Evolutionary conservation across 2,329 filamentous ascomycete genomes (phyloP), one percentile per base, ranked within the genome.

Genomic region (Aspergillus fructus): DNA sequence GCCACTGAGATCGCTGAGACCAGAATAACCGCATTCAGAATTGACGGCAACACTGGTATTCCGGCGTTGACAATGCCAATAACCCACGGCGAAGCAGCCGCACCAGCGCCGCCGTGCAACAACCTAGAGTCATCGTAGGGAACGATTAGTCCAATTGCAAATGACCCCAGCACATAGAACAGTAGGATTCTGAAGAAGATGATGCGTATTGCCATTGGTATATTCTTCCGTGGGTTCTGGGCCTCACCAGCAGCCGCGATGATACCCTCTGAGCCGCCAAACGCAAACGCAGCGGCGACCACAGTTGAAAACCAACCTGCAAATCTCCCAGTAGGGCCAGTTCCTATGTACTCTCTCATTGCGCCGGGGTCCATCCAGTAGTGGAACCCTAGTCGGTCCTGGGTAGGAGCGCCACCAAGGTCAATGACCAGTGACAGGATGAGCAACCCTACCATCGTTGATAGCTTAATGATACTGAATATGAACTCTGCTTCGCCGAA

Each of bases 191-290:
- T 27, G 24, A 27, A 27, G 24, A 27, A 27, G 24, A 27, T 27
- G 24, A 27, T 27, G 4, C 24, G 24, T 27, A 27, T 27, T 27
- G 24, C 24, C 24, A 27, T 27, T 27, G 75, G 75, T 39, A 78
- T 76, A 5, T 72, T 68, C 17, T 70, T 66, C 8, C 74, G 69
- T 0, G 76, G 76, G 34, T 74, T 71, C 17, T 71, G 63, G 0
- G 74, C 74, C 62, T 78, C 76, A 5, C 74, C 74, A 8, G 76
- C 76, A 2, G 74, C 68, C 40, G 76, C 74, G 21, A 73, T 73
- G 15, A 76, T 71, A 1, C 66, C 71, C 57, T 76, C 74, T 12
- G 75, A 75, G 54, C 76, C 77, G 46, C 68, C 72, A 65, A 76
- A 76, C 8, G 73, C 73, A 30, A 46, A 46, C 5, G 23, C 43